These are phyloP conservation scores for Phytopythium litorale DNA, from an alignment of 352 stramenopile genomes.

Conservation along the genomic window DNA sequence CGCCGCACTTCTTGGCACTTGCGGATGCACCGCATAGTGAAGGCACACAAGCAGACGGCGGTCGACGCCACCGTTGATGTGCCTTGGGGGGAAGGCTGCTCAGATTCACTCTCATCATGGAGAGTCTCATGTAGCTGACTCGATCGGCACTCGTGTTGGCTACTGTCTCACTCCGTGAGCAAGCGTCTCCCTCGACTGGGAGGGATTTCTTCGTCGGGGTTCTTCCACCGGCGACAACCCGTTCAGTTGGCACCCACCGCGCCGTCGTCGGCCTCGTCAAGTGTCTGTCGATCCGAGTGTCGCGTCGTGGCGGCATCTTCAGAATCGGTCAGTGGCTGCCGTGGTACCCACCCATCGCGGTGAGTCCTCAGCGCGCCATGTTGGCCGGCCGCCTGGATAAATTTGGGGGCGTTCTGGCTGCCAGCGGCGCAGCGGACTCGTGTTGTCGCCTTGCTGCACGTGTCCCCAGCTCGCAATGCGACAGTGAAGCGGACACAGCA, in stretches of 20 bases:
- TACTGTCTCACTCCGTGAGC: no score
- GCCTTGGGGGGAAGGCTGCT: no score
- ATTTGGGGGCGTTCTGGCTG: background rate
- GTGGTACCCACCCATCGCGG: background rate
- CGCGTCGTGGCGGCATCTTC: background rate
- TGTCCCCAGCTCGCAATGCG: no score
- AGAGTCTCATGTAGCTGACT: no score
- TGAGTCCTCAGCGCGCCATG: background rate
- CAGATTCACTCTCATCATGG: no score
- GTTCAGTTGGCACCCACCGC: background rate
- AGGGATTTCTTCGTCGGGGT: no score
- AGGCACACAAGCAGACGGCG: background rate
- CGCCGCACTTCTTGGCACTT: background rate
- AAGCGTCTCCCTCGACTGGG: no score
- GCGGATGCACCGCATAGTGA: background rate
- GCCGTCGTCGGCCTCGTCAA: background rate
- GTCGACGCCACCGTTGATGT: no score
- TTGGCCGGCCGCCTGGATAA: background rate
- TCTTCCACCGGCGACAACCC: no score
- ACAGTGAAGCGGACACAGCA: no score
- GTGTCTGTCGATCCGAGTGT: background rate
- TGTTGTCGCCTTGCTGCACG: no score
- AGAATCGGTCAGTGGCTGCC: background rate
- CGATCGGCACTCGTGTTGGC: no score
- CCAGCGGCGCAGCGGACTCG: background rate